Conservation (phyloP, 2,329 filamentous ascomycete species). For the Fusarium veterinarium region DNA sequence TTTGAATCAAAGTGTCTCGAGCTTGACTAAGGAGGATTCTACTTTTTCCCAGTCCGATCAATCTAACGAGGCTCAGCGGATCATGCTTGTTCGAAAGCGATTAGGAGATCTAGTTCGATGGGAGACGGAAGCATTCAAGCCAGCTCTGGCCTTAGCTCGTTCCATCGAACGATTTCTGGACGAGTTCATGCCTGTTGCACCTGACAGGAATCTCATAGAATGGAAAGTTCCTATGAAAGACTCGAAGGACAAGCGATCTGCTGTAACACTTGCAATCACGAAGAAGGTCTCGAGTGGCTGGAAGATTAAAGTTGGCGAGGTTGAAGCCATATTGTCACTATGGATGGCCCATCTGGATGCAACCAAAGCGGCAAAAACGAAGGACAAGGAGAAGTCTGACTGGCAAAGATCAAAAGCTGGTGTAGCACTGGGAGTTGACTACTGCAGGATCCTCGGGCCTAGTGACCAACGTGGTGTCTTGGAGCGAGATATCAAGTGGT, state of each 20-base stretch:
- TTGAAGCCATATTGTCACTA: neutral
- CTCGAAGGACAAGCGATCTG: neutral
- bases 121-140: neutral
- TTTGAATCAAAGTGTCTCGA: neutral
- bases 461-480: neutral
- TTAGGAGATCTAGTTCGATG: neutral
- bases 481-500: neutral
- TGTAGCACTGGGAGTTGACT: neutral
- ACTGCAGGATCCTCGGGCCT: neutral
- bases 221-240: neutral
- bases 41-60: neutral
- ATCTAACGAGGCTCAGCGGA: neutral
- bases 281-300: neutral
- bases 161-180: neutral
- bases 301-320: neutral
- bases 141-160: neutral
- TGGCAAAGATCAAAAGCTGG: neutral
- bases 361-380: rapidly evolving
- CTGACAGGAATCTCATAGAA: neutral
- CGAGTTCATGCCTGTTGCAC: neutral
- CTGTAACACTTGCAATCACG: neutral
- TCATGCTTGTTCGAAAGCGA: neutral
- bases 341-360: neutral
- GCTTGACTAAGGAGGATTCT: neutral
- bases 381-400: neutral